phyloP scores from a whole-genome alignment of 1,139 yeast species.

The Geotrichum australiense region DNA sequence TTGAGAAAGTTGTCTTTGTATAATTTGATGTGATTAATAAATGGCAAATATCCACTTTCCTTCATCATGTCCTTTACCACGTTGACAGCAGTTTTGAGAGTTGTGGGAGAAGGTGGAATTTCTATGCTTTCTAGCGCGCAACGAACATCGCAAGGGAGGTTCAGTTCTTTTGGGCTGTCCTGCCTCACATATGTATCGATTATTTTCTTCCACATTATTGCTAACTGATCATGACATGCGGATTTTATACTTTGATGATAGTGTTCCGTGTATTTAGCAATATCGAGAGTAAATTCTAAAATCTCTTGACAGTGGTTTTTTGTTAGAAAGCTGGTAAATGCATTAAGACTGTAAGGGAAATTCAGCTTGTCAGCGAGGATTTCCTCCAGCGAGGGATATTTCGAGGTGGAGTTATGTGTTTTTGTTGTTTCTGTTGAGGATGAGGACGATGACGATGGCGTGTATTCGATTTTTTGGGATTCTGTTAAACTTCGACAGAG shows the following conservation, averaged over 20 bases:
- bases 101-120: constrained; percentile 22
- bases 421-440: background rate
- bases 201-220: constrained; percentile 31
- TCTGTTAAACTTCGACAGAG: background rate
- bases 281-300: constrained; percentile 33
- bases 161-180: constrained; percentile 32
- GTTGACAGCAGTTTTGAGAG: constrained; percentile 24
- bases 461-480: background rate
- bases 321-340: constrained; percentile 28
- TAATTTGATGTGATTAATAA: constrained; percentile 18
- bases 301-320: constrained; percentile 34
- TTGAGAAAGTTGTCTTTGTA: background rate
- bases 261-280: constrained; percentile 23
- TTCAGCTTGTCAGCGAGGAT: constrained; percentile 26
- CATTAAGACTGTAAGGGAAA: constrained; percentile 28
- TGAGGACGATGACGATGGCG: constrained; percentile 2
- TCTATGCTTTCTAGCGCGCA: constrained; percentile 20
- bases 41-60: constrained; percentile 29
- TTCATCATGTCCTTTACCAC: constrained; percentile 31
- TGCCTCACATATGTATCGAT: constrained; percentile 28
- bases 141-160: constrained; percentile 29
- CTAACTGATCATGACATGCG: constrained; percentile 15
- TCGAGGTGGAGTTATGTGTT: constrained; percentile 2
- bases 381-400: constrained; percentile 28
- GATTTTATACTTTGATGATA: constrained; percentile 3